Evolutionary conservation across 2,329 filamentous ascomycete genomes (phyloP), one percentile per base, ranked within the genome.

Genomic region (Pseudogymnoascus verrucosus): DNA sequence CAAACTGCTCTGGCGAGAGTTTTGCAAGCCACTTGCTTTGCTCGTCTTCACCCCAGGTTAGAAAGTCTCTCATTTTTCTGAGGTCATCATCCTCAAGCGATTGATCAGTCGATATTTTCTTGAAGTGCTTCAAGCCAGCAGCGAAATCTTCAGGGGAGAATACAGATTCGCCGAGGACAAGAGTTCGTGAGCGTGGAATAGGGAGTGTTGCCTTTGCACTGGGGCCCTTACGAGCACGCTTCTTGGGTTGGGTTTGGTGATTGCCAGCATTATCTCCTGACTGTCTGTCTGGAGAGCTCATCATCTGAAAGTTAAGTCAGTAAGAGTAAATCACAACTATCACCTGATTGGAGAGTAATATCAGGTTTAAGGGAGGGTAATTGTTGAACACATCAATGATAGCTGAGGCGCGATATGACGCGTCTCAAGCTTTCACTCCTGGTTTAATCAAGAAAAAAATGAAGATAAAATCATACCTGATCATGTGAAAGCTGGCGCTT

Each of bases 21-120:
- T 57, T 57, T 14, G 51, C 51, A 57, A 57, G 51, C 51, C 51
- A 57, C 28, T 34, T 57, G 5, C 51, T 28, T n/a, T 57, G 51
- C 26, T 57, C 51, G 4, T 19, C 28, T 2, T 57, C 28, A 34
- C 51, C 16, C 51, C 51, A 57, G 2, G 51, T 34, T 2, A 57
- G 51, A 19, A 57, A 31, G n/a, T 57, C 51, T 19, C 26, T 57
- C 51, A 57, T 57, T 34, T n/a, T 57, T n/a, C 2, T 7, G 51
- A 57, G n/a, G 26, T 57, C 51, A 21, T 57, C 51, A 21, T 14
- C 51, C 10, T 34, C n/a, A 19, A 57, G 28, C 3, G 51, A 57
- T 34, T 16, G 51, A 12, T n/a, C 10, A 11, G 26, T 34, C 28
- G 28, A 57, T 19, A 57, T 57, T 16, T 34, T 34, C 51, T 57